Percentiles rank a stretch among this genome's conserved stretches.
phyloP scores from a whole-genome alignment of 2,329 filamentous ascomycete genomes.

The Tolypocladium pustulatum region DNA sequence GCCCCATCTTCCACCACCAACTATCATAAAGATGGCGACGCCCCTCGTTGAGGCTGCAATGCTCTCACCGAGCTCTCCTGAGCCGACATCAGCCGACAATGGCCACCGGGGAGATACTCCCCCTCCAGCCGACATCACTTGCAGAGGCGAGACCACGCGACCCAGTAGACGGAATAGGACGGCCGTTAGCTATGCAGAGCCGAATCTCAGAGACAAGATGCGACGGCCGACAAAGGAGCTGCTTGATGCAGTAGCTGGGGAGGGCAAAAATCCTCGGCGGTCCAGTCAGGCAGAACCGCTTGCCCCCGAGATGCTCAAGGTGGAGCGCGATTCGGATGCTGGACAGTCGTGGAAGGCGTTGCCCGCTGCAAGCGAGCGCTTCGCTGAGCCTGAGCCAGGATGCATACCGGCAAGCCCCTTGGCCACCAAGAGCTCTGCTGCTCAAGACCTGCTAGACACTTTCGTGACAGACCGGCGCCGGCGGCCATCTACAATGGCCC shows the following conservation, averaged over 20 bases:
- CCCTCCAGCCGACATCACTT: constrained; percentile 47
- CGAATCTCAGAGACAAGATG: constrained; percentile 76
- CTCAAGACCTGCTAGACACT: constrained; percentile 18
- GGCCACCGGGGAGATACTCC: constrained; percentile 41
- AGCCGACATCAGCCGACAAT: constrained; percentile 25
- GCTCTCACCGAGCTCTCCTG: constrained; percentile 38
- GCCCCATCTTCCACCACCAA: constrained; percentile 8
- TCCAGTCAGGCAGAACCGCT: constrained; percentile 23
- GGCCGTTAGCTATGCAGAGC: constrained; percentile 71
- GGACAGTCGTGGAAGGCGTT: constrained; percentile 21
- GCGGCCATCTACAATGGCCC: constrained; percentile 22
- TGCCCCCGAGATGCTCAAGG: constrained; percentile 12
- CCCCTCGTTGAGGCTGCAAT: constrained; percentile 28
- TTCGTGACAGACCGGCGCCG: constrained; percentile 29
- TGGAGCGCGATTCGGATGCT: constrained; percentile 23
- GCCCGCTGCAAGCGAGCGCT: constrained; percentile 2
- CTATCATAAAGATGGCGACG: constrained; percentile 11
- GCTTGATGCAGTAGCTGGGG: constrained; percentile 61
- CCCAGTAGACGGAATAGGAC: constrained; percentile 56
- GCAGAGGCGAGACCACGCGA: constrained; percentile 46
- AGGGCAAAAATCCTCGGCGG: constrained; percentile 40
- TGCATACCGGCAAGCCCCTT: constrained; percentile 27
- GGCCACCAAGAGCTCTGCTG: constrained; percentile 25
- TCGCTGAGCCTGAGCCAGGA: constrained; percentile 8
- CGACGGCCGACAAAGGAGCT: constrained; percentile 67